These are phyloP conservation scores for Fennellomyces sp. DNA, from an alignment of 371 early-diverging fungal species.

Conservation along the genomic window DNA sequence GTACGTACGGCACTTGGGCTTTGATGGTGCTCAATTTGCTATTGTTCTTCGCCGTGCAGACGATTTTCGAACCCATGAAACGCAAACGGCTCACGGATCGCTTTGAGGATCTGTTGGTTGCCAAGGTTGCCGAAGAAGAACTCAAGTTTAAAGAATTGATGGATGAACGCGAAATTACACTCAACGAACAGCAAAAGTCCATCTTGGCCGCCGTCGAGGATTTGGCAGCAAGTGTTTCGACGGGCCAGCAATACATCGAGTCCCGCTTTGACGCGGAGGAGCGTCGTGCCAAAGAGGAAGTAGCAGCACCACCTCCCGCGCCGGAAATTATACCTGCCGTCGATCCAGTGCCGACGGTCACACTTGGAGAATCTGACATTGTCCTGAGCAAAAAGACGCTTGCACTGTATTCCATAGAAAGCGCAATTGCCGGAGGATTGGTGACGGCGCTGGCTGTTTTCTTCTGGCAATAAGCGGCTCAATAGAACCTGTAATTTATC, in stretches of 20 bases:
- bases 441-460: constrained; percentile 41
- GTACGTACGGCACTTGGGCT: constrained; percentile 87
- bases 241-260: not conserved
- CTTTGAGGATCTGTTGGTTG: constrained; percentile 65
- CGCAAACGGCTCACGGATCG: constrained; percentile 72
- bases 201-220: constrained; percentile 23
- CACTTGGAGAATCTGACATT: not conserved
- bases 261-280: not conserved
- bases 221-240: constrained; percentile 7
- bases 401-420: constrained; percentile 37
- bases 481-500: constrained; percentile 3
- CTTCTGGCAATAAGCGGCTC: constrained; percentile 27
- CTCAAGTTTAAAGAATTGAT: constrained; percentile 32
- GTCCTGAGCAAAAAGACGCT: constrained; percentile 12
- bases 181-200: constrained; percentile 30
- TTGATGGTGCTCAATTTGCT: constrained; percentile 74
- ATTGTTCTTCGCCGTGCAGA: constrained; percentile 75
- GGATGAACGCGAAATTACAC: constrained; percentile 26
- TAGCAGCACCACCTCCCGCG: not conserved
- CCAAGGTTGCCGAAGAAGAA: constrained; percentile 47
- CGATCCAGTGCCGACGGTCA: not conserved
- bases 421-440: constrained; percentile 49
- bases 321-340: not conserved
- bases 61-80: constrained; percentile 79
- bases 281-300: not conserved